Evolutionary conservation across 2,329 filamentous ascomycete species (phyloP), one percentile per base, ranked within the genome.

Genomic region (Clathrospora elynae): DNA sequence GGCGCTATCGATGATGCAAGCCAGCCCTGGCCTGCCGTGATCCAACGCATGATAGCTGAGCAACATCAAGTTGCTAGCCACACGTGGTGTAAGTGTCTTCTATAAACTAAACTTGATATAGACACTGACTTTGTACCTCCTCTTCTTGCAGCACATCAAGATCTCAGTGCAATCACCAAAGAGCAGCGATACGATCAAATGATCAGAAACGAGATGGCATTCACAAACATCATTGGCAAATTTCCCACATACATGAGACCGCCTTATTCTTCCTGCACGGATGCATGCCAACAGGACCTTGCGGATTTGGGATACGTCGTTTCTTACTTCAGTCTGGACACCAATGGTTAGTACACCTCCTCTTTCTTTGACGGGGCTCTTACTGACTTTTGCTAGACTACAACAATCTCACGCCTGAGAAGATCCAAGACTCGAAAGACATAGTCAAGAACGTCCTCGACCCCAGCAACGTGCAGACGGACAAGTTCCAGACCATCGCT

Each of bases 61-160:
- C 79, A 79, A 10, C 83, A 85, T 61, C 82, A 85, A 62, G 70
- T 85, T 46, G 82, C 78, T 46, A 78, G 75, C 13, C 82, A 81
- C 61, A 80, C 78, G 2, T 81, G 77, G 77, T 75, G n/a, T n/a
- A n/a, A n/a, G n/a, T n/a, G n/a, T n/a, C n/a, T n/a, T n/a, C n/a
- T n/a, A n/a, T n/a, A n/a, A n/a, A n/a, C n/a, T n/a, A n/a, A n/a
- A n/a, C n/a, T n/a, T n/a, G n/a, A n/a, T n/a, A n/a, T n/a, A n/a
- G n/a, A n/a, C n/a, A n/a, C n/a, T n/a, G n/a, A n/a, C n/a, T n/a
- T n/a, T n/a, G n/a, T n/a, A n/a, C n/a, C n/a, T n/a, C n/a, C n/a
- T n/a, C n/a, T n/a, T n/a, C n/a, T n/a, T n/a, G n/a, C n/a, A n/a
- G n/a, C 74, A 6, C 78, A 81, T 55, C 72, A 77, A 32, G 73